Base-by-base conservation (phyloP, 495 filamentous ascomycete genomes). In the Gamarada debralockiae region DNA sequence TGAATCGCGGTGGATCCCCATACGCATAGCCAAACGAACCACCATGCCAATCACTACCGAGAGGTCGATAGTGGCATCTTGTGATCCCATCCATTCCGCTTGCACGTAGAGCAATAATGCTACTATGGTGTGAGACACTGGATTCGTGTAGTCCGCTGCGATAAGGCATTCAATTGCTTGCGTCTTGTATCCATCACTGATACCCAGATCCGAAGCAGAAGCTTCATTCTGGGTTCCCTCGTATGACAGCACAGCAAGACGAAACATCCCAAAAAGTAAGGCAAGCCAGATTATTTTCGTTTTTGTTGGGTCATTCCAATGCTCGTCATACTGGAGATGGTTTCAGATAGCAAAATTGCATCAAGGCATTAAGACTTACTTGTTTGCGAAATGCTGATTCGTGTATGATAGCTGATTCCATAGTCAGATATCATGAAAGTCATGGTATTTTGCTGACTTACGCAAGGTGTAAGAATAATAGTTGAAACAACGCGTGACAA, bases 1-100 rank as follows among this genome's bases (percentile, higher is more conserved):
- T 5, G 79, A 72, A 49, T 82, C 77, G 17, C 79, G 71, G 50
- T 82, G 79, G 39, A 79, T 81, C 0, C 78, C 78, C 50, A 78
- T 71, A 50, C 74, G 63, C 77, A 80, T 76, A 4, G 79, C 75
- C 9, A 73, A 57, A 5, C 65, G 64, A 18, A 71, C 53, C n/a
- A 66, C 52, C 9, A 70, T 59, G 3, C 65, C 62, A 22, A 70
- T 40, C 22, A 70, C 49, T 17, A 71, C 22, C 39, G 65, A 63
- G 6, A 57, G 48, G 17, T 62, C 68, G 17, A 67, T 64, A 8
- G 65, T 60, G 0, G 57, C 50, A 51, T 71, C 66, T 23, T 57
- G 50, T 8, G 49, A 49, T 27, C 60, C 50, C 4, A 67, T 23
- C 23, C 65, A 62, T 45, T 71, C 69, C 15, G 58, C 53, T 18